phyloP scores from a whole-genome alignment of 164 flowering plant genomes.

The Magnolia officinalis region DNA sequence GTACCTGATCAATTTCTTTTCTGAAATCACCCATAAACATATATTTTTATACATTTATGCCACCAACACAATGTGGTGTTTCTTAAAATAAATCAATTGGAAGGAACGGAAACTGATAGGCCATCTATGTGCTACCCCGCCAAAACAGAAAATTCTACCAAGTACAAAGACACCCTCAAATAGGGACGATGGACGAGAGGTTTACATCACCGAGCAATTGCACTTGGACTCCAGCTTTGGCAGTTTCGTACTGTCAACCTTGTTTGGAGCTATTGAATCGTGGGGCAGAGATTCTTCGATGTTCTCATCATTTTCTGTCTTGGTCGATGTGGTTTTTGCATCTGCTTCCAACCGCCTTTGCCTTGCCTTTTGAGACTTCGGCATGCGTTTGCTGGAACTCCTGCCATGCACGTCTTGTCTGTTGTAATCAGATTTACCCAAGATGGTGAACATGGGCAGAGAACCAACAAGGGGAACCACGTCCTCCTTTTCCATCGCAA shows the following conservation, averaged over 20 bases:
- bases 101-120: slow-evolving; percentile 22
- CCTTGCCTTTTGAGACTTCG: slow-evolving; percentile 52
- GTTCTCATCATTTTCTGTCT: background rate
- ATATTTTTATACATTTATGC: slow-evolving; percentile 42
- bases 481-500: slow-evolving; percentile 57
- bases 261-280: background rate
- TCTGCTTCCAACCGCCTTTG: slow-evolving; percentile 46
- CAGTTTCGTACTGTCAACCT: slow-evolving; percentile 34
- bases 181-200: background rate
- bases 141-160: slow-evolving; percentile 18
- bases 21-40: slow-evolving; percentile 19
- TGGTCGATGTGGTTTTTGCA: slow-evolving; percentile 23
- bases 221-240: slow-evolving; percentile 83
- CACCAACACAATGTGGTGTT: slow-evolving; percentile 26
- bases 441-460: slow-evolving; percentile 49
- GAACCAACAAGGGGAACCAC: slow-evolving; percentile 39
- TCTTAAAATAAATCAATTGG: slow-evolving; percentile 37
- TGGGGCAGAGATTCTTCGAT: background rate
- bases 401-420: slow-evolving; percentile 36
- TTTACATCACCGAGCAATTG: slow-evolving; percentile 80
- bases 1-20: slow-evolving; percentile 3
- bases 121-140: slow-evolving; percentile 22
- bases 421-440: slow-evolving; percentile 49
- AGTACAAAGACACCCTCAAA: slow-evolving; percentile 19
- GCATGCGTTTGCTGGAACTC: slow-evolving; percentile 34